Conservation (phyloP, 1,284 basidiomycete species). For the Wallemia hederae region DNA sequence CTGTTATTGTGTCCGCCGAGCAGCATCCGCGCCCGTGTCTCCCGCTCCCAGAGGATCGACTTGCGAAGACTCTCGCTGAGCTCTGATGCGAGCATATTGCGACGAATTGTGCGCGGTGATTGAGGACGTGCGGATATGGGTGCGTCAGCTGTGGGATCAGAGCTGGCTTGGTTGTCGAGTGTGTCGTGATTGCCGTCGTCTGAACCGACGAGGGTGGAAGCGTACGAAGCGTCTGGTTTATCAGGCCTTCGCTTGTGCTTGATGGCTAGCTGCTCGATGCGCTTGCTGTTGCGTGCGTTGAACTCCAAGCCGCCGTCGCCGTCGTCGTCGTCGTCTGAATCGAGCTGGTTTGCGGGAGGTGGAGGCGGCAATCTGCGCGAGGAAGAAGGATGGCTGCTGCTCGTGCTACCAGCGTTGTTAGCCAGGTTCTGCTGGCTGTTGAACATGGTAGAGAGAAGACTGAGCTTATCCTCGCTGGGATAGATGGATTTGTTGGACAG, state of each 20-base stretch:
- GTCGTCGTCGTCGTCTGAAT: neutral
- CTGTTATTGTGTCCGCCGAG: neutral
- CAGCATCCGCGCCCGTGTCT: slow-evolving; percentile 8
- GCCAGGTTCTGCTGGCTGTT: neutral
- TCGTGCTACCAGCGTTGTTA: no score
- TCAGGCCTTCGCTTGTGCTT: no score
- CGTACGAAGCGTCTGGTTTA: neutral
- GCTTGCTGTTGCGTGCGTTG: neutral
- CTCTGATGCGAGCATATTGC: slow-evolving; percentile 55
- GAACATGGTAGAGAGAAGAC: neutral
- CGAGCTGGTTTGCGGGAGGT: neutral
- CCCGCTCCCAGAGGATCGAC: slow-evolving; percentile 56
- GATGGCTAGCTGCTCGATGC: neutral
- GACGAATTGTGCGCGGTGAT: slow-evolving; percentile 53
- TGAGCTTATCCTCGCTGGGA: neutral
- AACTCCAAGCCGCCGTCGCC: neutral
- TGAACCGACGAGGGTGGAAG: neutral
- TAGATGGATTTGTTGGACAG: neutral
- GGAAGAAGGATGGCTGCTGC: neutral
- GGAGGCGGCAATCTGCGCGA: neutral
- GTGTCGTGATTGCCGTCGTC: neutral
- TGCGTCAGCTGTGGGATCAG: no score
- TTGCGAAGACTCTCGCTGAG: slow-evolving; percentile 53
- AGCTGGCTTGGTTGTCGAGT: no score
- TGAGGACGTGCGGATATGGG: slow-evolving; percentile 27